Evolutionary conservation across 768 basidiomycete genomes (phyloP).

Genomic region (Collybiopsis luxurians): DNA sequence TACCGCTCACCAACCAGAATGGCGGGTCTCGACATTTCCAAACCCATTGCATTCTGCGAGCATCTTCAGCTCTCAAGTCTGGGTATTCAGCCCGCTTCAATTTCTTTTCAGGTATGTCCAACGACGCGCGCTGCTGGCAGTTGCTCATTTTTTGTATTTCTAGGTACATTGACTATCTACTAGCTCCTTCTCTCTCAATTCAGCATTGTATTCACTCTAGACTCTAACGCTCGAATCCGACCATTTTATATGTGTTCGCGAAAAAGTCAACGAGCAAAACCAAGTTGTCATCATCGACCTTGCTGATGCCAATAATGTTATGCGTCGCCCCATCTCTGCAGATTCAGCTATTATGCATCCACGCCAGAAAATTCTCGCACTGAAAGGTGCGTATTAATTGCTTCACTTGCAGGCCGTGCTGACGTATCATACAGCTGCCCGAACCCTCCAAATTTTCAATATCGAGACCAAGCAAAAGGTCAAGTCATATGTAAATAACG

Average conservation of each 20-base stretch:
- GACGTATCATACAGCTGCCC: slow-evolving; percentile 59
- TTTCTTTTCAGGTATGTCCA: slow-evolving; percentile 92
- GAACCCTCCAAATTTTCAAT: slow-evolving; percentile 97
- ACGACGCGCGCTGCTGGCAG: slow-evolving; percentile 32
- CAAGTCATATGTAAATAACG: slow-evolving; percentile 90
- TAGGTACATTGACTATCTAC: slow-evolving; percentile 28
- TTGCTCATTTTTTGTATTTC: slow-evolving; percentile 6
- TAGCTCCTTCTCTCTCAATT: slow-evolving; percentile 10
- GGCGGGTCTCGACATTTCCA: slow-evolving; percentile 50
- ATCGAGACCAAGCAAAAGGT: slow-evolving; percentile 98
- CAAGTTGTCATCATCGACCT: slow-evolving; percentile 99
- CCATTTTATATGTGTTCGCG: slow-evolving; percentile 96
- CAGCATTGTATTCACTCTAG: slow-evolving; percentile 31
- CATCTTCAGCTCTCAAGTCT: slow-evolving; percentile 93
- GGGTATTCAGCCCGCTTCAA: slow-evolving; percentile 94
- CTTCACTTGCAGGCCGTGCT: neutral
- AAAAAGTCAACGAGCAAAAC: slow-evolving; percentile 92
- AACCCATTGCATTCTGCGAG: slow-evolving; percentile 88
- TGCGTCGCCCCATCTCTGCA: slow-evolving; percentile 94
- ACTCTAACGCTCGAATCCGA: slow-evolving; percentile 96
- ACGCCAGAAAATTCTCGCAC: slow-evolving; percentile 91
- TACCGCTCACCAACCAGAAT: slow-evolving; percentile 25
- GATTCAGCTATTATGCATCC: slow-evolving; percentile 99
- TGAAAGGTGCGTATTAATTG: slow-evolving; percentile 66
- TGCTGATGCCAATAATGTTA: slow-evolving; percentile 94